Evolutionary conservation across 768 basidiomycete genomes (phyloP).

Genomic region (Panus rudis): DNA sequence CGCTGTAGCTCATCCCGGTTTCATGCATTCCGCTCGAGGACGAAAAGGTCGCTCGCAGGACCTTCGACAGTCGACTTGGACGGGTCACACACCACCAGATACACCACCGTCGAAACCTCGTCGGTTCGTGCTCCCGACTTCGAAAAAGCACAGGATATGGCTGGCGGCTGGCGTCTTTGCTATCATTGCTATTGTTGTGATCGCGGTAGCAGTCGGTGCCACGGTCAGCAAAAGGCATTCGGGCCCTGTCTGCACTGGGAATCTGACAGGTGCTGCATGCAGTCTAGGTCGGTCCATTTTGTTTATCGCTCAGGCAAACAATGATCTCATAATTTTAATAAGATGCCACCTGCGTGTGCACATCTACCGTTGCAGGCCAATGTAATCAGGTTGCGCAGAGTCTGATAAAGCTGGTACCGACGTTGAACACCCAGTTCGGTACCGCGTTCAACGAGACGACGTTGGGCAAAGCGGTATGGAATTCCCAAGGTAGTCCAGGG

Average conservation of each 20-base stretch:
- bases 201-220: slow-evolving; percentile 41
- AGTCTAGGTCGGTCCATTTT: slow-evolving; percentile 37
- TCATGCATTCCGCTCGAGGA: not conserved
- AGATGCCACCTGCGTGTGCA: slow-evolving; percentile 62
- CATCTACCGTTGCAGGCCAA: slow-evolving; percentile 32
- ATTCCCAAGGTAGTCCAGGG: slow-evolving; percentile 36
- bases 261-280: slow-evolving; percentile 44
- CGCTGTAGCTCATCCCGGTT: slow-evolving; percentile 1
- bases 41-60: slow-evolving; percentile 8
- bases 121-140: slow-evolving; percentile 4
- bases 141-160: slow-evolving; percentile 10
- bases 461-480: slow-evolving; percentile 47
- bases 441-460: slow-evolving; percentile 36
- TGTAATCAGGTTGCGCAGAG: slow-evolving; percentile 50
- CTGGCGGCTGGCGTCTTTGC: slow-evolving; percentile 13
- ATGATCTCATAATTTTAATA: slow-evolving; percentile 5
- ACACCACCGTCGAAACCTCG: slow-evolving; percentile 6
- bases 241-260: slow-evolving; percentile 30
- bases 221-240: slow-evolving; percentile 27
- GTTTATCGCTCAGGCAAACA: not conserved
- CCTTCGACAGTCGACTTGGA: not conserved
- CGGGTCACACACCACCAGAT: not conserved
- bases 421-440: slow-evolving; percentile 39
- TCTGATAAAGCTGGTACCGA: slow-evolving; percentile 42
- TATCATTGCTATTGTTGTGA: slow-evolving; percentile 24